Evolutionary conservation across 768 basidiomycete species (phyloP).

Genomic region (Lenzites betulinus): DNA sequence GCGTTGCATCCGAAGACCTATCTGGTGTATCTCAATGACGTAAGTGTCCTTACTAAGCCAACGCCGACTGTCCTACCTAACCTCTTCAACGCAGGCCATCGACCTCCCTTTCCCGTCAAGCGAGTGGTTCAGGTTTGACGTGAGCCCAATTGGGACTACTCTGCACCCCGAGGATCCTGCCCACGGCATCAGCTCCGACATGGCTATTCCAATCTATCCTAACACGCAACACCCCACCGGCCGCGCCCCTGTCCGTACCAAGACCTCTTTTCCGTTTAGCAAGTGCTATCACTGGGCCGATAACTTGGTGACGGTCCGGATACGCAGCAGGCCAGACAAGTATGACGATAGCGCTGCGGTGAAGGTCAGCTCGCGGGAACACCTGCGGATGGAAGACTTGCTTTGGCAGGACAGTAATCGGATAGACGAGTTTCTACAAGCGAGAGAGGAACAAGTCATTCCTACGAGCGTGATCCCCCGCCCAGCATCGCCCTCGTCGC

Average conservation of each 20-base stretch:
- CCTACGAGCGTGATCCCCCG: background rate
- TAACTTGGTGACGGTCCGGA: background rate
- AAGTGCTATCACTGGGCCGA: constrained; percentile 16
- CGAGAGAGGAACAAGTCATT: background rate
- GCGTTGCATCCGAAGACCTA: background rate
- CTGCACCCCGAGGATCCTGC: background rate
- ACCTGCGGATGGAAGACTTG: background rate
- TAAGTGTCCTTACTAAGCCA: background rate
- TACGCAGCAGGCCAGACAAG: background rate
- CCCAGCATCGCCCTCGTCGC: background rate
- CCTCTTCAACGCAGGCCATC: background rate
- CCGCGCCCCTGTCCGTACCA: background rate
- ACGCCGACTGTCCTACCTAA: background rate
- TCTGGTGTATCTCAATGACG: background rate
- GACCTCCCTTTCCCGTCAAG: background rate
- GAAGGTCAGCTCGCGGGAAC: background rate
- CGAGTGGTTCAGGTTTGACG: background rate
- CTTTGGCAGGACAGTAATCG: background rate
- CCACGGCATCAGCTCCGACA: background rate
- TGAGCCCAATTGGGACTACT: too few species aligned
- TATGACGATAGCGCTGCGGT: background rate
- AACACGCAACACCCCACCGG: background rate
- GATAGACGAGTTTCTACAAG: background rate
- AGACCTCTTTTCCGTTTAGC: background rate
- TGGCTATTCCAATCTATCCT: constrained; percentile 7